Evolutionary conservation across 768 basidiomycete genomes (phyloP).

Genomic region (Crassisporium funariophilum): DNA sequence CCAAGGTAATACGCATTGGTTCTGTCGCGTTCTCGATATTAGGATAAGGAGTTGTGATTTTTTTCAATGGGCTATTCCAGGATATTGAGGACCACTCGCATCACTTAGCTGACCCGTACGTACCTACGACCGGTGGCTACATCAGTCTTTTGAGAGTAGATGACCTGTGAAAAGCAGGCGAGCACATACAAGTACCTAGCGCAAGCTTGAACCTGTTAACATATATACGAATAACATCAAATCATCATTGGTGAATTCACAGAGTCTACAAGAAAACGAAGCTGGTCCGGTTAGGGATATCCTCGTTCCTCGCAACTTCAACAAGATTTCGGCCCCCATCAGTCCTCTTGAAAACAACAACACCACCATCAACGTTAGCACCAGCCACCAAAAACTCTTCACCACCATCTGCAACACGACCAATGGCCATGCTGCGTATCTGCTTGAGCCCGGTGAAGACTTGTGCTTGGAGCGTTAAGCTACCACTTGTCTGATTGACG

Average conservation of each 20-base stretch:
- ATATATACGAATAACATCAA: not conserved
- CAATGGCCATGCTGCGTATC: conserved; percentile 63
- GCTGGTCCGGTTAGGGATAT: conserved; percentile 50
- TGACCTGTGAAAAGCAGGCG: too few species aligned
- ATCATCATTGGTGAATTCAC: not conserved
- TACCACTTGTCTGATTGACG: conserved; percentile 15
- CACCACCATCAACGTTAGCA: conserved; percentile 50
- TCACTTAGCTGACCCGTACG: too few species aligned
- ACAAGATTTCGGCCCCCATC: conserved; percentile 52
- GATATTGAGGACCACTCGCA: too few species aligned
- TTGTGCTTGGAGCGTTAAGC: conserved; percentile 39
- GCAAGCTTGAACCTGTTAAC: too few species aligned
- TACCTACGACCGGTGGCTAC: too few species aligned
- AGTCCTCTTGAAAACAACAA: conserved; percentile 53
- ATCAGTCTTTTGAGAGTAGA: too few species aligned
- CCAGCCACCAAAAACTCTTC: conserved; percentile 30
- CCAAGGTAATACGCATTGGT: too few species aligned
- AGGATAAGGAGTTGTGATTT: too few species aligned
- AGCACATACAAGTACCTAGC: too few species aligned
- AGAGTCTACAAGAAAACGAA: conserved; percentile 44
- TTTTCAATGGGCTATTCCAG: too few species aligned
- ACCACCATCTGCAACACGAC: conserved; percentile 41
- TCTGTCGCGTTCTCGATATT: too few species aligned
- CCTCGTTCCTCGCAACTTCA: conserved; percentile 52
- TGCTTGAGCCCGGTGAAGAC: conserved; percentile 64